Conservation (phyloP, 306 rosid species). For the Trifolium fragiferum region DNA sequence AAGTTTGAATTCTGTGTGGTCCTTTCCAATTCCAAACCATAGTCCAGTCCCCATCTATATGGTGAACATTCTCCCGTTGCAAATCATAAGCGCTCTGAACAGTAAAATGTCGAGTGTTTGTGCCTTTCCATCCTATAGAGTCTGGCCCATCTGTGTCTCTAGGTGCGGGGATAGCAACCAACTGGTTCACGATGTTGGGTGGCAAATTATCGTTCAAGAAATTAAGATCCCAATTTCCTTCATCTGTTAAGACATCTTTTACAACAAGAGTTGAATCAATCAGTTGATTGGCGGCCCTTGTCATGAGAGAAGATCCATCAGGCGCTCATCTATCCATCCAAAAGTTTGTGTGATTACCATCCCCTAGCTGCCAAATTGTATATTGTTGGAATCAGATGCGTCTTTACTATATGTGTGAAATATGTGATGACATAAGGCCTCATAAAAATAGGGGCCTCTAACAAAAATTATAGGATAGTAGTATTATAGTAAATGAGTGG, state of each 20-base stretch:
- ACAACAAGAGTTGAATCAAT: background rate
- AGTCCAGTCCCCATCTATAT: too few species aligned
- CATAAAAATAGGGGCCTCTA: too few species aligned
- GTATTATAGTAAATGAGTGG: too few species aligned
- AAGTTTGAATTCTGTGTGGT: background rate
- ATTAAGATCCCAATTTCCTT: background rate
- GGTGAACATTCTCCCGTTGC: too few species aligned
- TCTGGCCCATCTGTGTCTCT: background rate
- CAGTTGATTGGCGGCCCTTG: background rate
- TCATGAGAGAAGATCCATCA: background rate
- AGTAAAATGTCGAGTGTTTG: too few species aligned
- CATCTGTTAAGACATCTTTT: background rate
- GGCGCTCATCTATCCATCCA: background rate
- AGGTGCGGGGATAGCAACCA: background rate
- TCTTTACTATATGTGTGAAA: too few species aligned
- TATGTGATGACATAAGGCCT: too few species aligned
- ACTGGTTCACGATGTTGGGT: background rate
- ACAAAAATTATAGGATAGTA: too few species aligned
- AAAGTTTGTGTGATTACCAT: background rate
- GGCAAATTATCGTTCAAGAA: background rate
- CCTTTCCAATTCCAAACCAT: background rate
- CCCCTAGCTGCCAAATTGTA: background rate
- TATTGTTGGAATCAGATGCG: too few species aligned
- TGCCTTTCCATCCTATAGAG: too few species aligned
- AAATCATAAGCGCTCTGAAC: too few species aligned